phyloP scores from a whole-genome alignment of 2,329 filamentous ascomycete genomes.

The Trichoderma atrobrunneum region DNA sequence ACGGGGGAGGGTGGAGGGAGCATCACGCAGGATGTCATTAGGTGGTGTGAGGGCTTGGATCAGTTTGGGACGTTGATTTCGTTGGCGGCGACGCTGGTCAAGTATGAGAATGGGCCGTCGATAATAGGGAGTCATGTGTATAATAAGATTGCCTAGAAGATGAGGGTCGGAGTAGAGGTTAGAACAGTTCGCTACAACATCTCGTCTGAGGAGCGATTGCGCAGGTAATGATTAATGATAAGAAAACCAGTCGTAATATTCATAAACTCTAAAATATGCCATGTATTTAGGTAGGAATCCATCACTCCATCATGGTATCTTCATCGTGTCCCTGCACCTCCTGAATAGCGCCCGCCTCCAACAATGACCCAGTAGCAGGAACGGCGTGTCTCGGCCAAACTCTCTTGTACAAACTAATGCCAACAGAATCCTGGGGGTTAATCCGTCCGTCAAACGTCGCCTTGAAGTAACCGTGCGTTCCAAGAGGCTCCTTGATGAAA shows the following conservation, averaged over 20 bases:
- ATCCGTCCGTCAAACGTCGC: slow-evolving; percentile 95
- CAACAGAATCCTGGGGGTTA: slow-evolving; percentile 92
- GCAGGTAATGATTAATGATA: neutral
- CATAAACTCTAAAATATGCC: slow-evolving; percentile 18
- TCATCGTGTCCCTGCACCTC: slow-evolving; percentile 7
- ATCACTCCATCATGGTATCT: slow-evolving; percentile 22
- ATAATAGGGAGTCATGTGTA: neutral
- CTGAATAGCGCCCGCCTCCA: slow-evolving; percentile 33
- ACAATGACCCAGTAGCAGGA: slow-evolving; percentile 43
- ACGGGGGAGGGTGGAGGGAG: neutral
- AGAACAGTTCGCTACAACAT: neutral
- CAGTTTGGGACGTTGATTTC: slow-evolving; percentile 5
- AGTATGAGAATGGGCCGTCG: neutral
- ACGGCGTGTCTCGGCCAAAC: slow-evolving; percentile 73
- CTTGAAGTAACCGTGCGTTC: slow-evolving; percentile 99
- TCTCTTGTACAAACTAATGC: slow-evolving; percentile 83
- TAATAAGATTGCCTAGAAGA: neutral
- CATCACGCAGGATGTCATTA: slow-evolving; percentile 1
- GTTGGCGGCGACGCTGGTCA: slow-evolving; percentile 5
- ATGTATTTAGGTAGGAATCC: neutral
- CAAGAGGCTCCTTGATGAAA: slow-evolving; percentile 89
- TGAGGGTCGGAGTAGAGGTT: neutral
- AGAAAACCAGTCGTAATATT: slow-evolving; percentile 10
- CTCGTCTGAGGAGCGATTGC: neutral
- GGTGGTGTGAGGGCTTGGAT: slow-evolving; percentile 15